phyloP scores from a whole-genome alignment of 768 basidiomycete species.

The Hypholoma fasciculare region DNA sequence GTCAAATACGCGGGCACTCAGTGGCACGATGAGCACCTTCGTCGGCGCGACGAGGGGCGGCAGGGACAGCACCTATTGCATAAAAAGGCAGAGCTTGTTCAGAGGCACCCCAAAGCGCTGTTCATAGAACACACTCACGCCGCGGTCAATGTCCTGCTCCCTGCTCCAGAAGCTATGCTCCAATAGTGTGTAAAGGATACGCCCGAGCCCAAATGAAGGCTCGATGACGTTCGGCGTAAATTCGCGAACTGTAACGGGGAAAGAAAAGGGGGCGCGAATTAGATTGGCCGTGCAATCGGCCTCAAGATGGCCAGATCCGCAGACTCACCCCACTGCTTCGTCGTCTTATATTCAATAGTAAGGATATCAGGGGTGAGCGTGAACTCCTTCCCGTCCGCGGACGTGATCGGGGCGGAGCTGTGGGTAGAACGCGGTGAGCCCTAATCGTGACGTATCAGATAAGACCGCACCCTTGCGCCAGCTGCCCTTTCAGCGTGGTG shows the following conservation, averaged over 20 bases:
- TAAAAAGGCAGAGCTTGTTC: constrained; percentile 1
- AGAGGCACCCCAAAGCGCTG: neutral
- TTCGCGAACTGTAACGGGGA: constrained; percentile 70
- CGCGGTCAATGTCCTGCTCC: constrained; percentile 88
- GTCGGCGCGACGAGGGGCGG: constrained; percentile 91
- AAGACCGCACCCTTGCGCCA: constrained; percentile 66
- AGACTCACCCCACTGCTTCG: constrained; percentile 80
- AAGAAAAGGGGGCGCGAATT: constrained; percentile 6
- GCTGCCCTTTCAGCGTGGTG: constrained; percentile 63
- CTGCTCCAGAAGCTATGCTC: constrained; percentile 97
- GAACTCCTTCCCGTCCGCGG: constrained; percentile 66
- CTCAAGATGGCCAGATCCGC: neutral
- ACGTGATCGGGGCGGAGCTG: constrained; percentile 43
- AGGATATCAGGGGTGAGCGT: constrained; percentile 71
- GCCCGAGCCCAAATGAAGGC: constrained; percentile 96
- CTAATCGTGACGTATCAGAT: neutral
- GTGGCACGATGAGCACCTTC: constrained; percentile 94
- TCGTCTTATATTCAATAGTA: constrained; percentile 78
- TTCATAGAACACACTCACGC: constrained; percentile 48
- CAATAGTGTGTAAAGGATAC: constrained; percentile 90
- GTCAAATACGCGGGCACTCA: constrained; percentile 83
- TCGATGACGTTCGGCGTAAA: constrained; percentile 98
- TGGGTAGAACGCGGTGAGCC: neutral
- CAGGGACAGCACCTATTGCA: constrained; percentile 78
- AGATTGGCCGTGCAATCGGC: neutral